Conservation (phyloP, 345 rosid species). For the Eucalyptus polybractea region DNA sequence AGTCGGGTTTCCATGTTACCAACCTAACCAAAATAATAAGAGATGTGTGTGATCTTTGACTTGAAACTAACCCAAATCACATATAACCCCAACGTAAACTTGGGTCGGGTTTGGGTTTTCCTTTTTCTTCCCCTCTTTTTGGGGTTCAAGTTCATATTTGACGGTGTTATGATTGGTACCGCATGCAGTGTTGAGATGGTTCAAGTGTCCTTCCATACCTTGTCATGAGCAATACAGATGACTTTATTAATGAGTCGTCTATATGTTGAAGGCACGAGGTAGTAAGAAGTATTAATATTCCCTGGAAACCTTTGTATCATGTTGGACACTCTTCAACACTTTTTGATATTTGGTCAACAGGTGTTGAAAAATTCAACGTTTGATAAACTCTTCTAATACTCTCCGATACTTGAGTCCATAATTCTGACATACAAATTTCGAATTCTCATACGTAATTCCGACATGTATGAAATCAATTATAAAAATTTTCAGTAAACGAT, state of each 20-base stretch:
- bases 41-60: background rate
- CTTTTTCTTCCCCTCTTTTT: background rate
- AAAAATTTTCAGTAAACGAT: accelerated
- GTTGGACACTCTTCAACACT: accelerated
- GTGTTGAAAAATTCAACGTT: accelerated
- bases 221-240: background rate
- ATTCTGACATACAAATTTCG: accelerated
- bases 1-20: background rate
- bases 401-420: accelerated
- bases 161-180: background rate
- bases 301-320: accelerated
- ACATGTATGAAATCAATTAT: accelerated
- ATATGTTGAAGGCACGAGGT: background rate
- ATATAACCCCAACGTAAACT: background rate
- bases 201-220: background rate
- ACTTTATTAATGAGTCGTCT: accelerated
- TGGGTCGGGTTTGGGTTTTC: background rate
- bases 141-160: background rate
- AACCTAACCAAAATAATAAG: background rate
- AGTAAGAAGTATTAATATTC: no score
- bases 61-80: background rate
- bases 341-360: accelerated
- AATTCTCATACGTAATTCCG: no score
- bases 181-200: accelerated
- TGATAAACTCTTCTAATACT: no score